Base-by-base conservation (phyloP, 2,329 filamentous ascomycete species). In the Xylaria multiplex region DNA sequence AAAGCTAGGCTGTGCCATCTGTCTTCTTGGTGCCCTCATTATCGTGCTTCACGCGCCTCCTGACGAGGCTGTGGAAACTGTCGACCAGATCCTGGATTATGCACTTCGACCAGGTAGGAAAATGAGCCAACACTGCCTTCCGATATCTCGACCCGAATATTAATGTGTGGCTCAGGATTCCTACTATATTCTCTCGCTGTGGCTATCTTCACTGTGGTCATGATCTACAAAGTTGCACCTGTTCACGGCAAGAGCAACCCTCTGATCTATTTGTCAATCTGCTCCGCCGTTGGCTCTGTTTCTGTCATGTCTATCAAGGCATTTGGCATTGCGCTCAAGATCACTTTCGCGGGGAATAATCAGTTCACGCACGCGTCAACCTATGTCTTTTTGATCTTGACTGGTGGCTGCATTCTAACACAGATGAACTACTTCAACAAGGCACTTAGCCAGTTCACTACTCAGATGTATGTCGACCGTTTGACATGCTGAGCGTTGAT, bases 351-450 rank as follows among this genome's bases (percentile, higher is more conserved):
- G 54, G 96, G 95, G 60, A 91, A 96, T 80, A 99, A 99, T 80
- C 96, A 99, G 79, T 97, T 99, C 79, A 89, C 88, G 5, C 93
- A 97, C 73, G 93, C 96, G 2, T 97, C 93, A 56, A 99, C 96
- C 66, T 99, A 99, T 75, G 94, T 97, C 69, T 99, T 99, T 79
- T 90, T 95, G 80, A 97, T 99, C 71, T 88, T 98, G 70, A 96
- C 94, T 0, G 85, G 86, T 2, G 93, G 97, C 70, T 99, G 96
- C 83, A 98, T 99, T 77, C 80, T 99, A 72, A 97, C 94, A 8
- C 96, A 99, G 84, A 98, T 99, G 96, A 99, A 99, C 81, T 99
- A 99, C 81, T 97, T 99, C 81, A 99, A 99, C 85, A 99, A 99
- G 81, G 96, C 96, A 7, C 83, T 99, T 66, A 96, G 93, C 79